phyloP scores from a whole-genome alignment of 306 rosid species.

The Cicer chorassanicum region DNA sequence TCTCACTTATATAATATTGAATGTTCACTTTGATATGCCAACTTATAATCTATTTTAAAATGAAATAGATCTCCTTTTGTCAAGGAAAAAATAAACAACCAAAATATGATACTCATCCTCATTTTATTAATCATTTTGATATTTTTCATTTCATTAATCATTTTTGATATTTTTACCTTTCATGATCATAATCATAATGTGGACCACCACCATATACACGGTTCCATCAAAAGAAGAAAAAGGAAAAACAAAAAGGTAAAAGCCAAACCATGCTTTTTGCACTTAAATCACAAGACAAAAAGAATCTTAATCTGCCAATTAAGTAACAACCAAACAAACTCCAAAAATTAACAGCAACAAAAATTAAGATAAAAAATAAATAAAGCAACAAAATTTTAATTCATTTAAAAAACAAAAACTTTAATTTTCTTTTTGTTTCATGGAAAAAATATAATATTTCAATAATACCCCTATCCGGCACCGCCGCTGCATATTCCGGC shows the following conservation, averaged over 20 bases:
- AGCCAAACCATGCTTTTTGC: constrained; percentile 40
- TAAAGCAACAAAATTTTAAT: neutral
- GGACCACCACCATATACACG: neutral
- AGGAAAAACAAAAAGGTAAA: neutral
- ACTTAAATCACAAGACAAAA: constrained; percentile 45
- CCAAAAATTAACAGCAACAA: neutral
- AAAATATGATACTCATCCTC: neutral
- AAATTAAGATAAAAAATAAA: neutral
- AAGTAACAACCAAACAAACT: constrained; percentile 38
- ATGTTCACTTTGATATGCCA: neutral
- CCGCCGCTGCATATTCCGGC: constrained; percentile 85
- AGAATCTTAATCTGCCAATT: constrained; percentile 39
- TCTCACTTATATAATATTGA: too few species aligned
- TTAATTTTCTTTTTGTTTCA: neutral
- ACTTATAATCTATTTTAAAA: neutral
- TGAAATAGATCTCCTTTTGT: neutral
- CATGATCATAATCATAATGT: neutral
- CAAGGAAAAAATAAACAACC: neutral
- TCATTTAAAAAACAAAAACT: too few species aligned
- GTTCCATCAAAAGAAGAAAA: constrained; percentile 36
- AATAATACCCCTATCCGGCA: constrained; percentile 45
- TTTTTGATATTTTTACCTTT: neutral
- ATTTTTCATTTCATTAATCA: neutral
- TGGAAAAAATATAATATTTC: neutral
- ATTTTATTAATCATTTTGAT: constrained; percentile 8